Evolutionary conservation across 2,329 filamentous ascomycete species (phyloP).

Genomic region (Cordyceps fumosorosea): DNA sequence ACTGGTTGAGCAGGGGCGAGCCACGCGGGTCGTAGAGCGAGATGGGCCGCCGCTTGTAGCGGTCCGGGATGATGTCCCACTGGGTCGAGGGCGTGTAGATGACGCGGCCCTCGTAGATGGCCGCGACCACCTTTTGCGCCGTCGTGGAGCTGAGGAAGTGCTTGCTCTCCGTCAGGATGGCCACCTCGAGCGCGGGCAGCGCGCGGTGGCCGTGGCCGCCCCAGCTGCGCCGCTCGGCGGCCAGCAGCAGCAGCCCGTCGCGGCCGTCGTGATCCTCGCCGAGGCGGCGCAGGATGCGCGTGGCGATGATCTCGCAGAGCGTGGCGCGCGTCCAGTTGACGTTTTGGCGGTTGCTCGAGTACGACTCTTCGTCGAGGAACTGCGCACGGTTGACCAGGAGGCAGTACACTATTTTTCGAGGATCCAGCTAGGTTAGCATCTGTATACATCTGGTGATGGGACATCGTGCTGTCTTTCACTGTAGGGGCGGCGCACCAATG

Average conservation of each 20-base stretch:
- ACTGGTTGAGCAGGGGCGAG: constrained; percentile 74
- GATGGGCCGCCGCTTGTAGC: constrained; percentile 79
- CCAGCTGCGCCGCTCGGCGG: constrained; percentile 44
- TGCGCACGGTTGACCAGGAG: constrained; percentile 75
- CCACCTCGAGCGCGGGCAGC: constrained; percentile 72
- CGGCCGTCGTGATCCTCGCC: constrained; percentile 70
- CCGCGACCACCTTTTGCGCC: constrained; percentile 74
- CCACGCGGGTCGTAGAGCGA: constrained; percentile 71
- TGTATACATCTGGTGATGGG: background rate
- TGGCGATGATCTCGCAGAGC: constrained; percentile 74
- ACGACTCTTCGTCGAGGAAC: constrained; percentile 71
- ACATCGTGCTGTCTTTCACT: background rate
- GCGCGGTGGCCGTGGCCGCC: constrained; percentile 47
- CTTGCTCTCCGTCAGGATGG: constrained; percentile 77
- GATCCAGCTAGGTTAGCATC: background rate
- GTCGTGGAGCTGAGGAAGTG: constrained; percentile 69
- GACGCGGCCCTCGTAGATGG: constrained; percentile 73
- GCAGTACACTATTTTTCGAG: constrained; percentile 58
- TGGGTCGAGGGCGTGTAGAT: constrained; percentile 78
- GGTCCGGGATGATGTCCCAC: constrained; percentile 77
- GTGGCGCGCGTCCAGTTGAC: constrained; percentile 72
- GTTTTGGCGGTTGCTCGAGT: constrained; percentile 71
- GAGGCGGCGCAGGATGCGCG: constrained; percentile 69
- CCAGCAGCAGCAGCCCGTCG: constrained; percentile 62
- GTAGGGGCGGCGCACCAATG: constrained; percentile 44